Conservation (phyloP, 352 stramenopile species). For the Phytophthora crassamura region DNA sequence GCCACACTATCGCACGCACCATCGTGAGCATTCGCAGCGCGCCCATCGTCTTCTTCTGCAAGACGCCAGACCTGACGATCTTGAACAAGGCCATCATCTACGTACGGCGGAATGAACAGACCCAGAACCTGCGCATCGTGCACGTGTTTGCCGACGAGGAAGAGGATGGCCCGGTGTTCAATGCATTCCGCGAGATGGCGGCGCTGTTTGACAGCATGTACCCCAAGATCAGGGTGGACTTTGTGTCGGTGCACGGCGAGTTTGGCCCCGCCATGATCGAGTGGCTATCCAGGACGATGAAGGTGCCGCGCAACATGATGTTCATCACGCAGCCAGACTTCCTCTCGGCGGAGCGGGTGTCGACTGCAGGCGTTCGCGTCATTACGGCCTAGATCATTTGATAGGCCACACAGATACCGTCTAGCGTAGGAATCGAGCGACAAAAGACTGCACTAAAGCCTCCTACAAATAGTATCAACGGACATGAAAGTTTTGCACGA, state of each 20-base stretch:
- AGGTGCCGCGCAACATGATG: slow-evolving; percentile 83
- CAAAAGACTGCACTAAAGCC: too few species aligned
- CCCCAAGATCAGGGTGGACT: slow-evolving; percentile 79
- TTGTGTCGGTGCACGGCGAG: slow-evolving; percentile 61
- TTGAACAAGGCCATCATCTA: slow-evolving; percentile 92
- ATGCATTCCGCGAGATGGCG: slow-evolving; percentile 50
- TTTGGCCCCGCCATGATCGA: slow-evolving; percentile 70
- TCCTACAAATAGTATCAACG: too few species aligned
- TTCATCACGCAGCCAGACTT: slow-evolving; percentile 87
- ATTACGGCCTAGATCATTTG: slow-evolving; percentile 58
- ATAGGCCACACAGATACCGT: background rate
- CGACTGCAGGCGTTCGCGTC: slow-evolving; percentile 68
- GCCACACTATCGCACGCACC: slow-evolving; percentile 49
- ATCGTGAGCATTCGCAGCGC: slow-evolving; percentile 56
- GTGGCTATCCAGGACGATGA: slow-evolving; percentile 65
- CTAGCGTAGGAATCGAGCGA: background rate
- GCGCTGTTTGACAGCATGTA: slow-evolving; percentile 84
- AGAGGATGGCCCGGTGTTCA: slow-evolving; percentile 12
- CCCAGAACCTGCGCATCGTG: slow-evolving; percentile 84
- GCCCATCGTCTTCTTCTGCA: slow-evolving; percentile 91
- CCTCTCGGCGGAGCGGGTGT: slow-evolving; percentile 61
- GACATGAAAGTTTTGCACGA: too few species aligned
- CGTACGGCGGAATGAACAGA: slow-evolving; percentile 89
- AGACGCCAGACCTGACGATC: slow-evolving; percentile 83
- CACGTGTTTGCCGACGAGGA: slow-evolving; percentile 62